Percentiles rank a stretch among this genome's conserved stretches.
Evolutionary conservation across 768 basidiomycete species (phyloP).

Genomic region (Pholiota conissans): DNA sequence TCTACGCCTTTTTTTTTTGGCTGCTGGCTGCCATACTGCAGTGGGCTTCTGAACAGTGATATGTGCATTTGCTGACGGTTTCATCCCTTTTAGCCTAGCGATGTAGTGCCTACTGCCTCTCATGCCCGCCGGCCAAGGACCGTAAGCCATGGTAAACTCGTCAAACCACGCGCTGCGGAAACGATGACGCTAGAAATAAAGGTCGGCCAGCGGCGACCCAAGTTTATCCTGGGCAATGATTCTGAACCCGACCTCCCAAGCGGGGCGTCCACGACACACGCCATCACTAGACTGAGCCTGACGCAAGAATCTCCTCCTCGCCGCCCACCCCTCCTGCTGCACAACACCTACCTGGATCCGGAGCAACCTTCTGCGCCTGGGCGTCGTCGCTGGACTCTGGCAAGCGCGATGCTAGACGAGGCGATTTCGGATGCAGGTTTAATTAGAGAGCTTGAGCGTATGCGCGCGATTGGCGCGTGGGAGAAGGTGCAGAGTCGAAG

Average conservation of each 20-base stretch:
- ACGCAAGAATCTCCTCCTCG: background rate
- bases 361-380: slow-evolving; percentile 4
- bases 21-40: background rate
- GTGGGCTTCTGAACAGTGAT: background rate
- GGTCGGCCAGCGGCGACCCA: background rate
- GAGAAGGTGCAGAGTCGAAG: background rate
- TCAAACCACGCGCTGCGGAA: background rate
- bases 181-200: no score
- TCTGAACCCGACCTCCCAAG: background rate
- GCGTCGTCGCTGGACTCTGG: slow-evolving; percentile 36
- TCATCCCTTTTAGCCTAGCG: background rate
- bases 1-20: background rate
- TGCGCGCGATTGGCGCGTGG: slow-evolving; percentile 25
- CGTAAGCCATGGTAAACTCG: background rate
- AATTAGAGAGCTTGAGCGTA: slow-evolving; percentile 44
- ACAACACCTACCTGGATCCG: slow-evolving; percentile 5
- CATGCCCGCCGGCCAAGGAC: background rate
- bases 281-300: background rate
- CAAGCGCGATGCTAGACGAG: slow-evolving; percentile 50
- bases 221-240: background rate
- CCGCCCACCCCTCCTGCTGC: slow-evolving; percentile 10
- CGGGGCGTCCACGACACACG: background rate
- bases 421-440: slow-evolving; percentile 49
- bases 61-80: background rate
- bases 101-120: background rate